A percentile compares a stretch with the other conserved stretches of the same genome.
phyloP scores from a whole-genome alignment of 371 early-diverging fungal species.

The Mortierella sp. region DNA sequence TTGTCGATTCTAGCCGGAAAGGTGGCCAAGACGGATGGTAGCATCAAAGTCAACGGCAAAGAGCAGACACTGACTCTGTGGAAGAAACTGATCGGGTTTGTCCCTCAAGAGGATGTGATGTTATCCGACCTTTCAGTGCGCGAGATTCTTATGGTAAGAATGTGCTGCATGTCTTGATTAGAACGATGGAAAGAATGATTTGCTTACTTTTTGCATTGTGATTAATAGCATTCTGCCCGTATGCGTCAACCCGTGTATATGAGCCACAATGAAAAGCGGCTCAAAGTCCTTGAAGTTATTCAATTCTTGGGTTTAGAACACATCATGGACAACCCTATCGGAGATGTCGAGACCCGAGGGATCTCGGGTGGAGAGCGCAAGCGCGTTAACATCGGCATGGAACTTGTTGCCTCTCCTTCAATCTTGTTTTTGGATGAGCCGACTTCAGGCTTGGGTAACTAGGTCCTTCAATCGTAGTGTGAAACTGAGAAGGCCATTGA shows the following conservation, averaged over 20 bases:
- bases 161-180: too few relatives aligned
- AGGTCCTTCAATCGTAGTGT: too few relatives aligned
- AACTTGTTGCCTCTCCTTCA: constrained; percentile 80
- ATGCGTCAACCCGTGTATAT: constrained; percentile 71
- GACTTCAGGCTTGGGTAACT: constrained; percentile 69
- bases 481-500: too few relatives aligned
- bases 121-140: constrained; percentile 70
- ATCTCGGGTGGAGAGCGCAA: constrained; percentile 93
- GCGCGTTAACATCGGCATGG: constrained; percentile 87
- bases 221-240: constrained; percentile 69
- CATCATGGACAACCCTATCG: constrained; percentile 73
- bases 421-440: constrained; percentile 91
- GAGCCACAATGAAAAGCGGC: constrained; percentile 59
- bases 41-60: constrained; percentile 71
- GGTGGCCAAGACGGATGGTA: constrained; percentile 70
- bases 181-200: too few relatives aligned
- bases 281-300: constrained; percentile 70
- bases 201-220: too few relatives aligned
- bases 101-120: constrained; percentile 80
- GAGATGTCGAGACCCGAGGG: constrained; percentile 73
- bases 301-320: constrained; percentile 69
- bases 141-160: constrained; percentile 58
- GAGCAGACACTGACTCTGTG: constrained; percentile 66
- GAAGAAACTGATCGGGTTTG: constrained; percentile 75
- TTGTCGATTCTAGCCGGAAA: constrained; percentile 68